Evolutionary conservation across 2,329 filamentous ascomycete genomes (phyloP).

Genomic region (Neofusicoccum umdonicola): DNA sequence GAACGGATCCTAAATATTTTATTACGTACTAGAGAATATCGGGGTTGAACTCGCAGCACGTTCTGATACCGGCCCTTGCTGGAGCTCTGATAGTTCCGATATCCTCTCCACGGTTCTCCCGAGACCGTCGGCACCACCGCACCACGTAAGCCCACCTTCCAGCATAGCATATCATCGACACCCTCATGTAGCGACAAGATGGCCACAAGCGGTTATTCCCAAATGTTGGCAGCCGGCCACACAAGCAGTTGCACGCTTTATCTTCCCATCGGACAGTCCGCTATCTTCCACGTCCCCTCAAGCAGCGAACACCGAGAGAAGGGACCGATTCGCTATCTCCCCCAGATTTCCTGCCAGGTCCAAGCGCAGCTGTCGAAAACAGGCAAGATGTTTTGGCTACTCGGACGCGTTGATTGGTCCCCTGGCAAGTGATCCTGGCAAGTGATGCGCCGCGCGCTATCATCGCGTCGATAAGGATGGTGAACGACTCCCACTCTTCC

Average conservation of each 20-base stretch:
- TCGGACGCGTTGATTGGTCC: not conserved
- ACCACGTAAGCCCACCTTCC: not conserved
- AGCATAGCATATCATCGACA: not conserved
- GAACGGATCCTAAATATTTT: too few relatives aligned
- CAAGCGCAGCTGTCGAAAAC: not conserved
- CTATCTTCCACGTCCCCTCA: not conserved
- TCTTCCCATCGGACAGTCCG: not conserved
- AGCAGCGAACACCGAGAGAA: not conserved
- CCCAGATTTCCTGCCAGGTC: not conserved
- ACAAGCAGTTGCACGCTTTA: not conserved
- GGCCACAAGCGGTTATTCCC: not conserved
- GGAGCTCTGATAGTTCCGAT: not conserved
- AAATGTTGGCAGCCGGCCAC: not conserved
- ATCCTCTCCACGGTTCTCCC: not conserved
- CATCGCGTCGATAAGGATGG: not conserved
- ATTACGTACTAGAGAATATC: too few relatives aligned
- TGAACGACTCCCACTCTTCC: conserved; percentile 1
- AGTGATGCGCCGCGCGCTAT: not conserved
- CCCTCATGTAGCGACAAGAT: not conserved
- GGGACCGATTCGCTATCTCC: not conserved
- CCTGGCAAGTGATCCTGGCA: not conserved
- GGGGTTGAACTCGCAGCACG: not conserved
- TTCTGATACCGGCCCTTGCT: not conserved
- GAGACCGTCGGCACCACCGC: not conserved
- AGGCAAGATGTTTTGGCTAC: not conserved